Base-by-base conservation (phyloP, 2,329 filamentous ascomycete genomes). In the Fusarium caatingaense region DNA sequence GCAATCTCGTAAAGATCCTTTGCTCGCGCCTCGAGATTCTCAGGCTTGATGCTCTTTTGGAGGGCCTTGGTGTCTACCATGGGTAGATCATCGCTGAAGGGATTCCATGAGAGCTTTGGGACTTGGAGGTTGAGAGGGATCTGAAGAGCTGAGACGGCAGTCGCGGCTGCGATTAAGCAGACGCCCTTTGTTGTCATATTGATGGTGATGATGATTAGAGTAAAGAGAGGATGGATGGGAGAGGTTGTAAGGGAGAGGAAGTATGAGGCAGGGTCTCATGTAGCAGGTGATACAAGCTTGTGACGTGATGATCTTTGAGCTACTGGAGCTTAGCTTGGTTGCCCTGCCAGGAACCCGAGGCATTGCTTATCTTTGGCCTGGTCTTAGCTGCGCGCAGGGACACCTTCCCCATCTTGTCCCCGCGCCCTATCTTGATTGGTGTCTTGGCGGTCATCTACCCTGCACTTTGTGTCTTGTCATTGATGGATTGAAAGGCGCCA, bases 1-100 rank as follows among this genome's bases (percentile, higher is more conserved):
- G 91, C 90, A 58, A 92, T 86, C 54, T 86, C 80, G 72, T 86
- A 92, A 11, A 93, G 85, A 42, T 87, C 78, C 72, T 89, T 82
- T 7, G 91, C 88, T 21, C 89, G 87, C 8, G 82, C 78, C 44
- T 90, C 78, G 9, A 93, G 85, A 25, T 85, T 87, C 20, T 86
- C 80, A 42, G 80, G 78, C 20, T 80, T 83, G 78, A 93, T 90
- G 63, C 81, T 81, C 18, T 79, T 80, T 78, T 92, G 87, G 4
- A 92, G 82, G 16, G 80, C 78, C 74, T 87, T 80, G 48, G 86
- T 86, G 75, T 85, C 84, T 49, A 90, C 80, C 56, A 88, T 62
- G 3, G 82, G 82, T 71, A 77, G 76, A 45, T 75, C 68, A 50
- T 64, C 63, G 23, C 60, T 46, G 45, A 62, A 75, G 16, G 46